Conservation (phyloP, 345 rosid genomes). For the Camelina sativa region DNA sequence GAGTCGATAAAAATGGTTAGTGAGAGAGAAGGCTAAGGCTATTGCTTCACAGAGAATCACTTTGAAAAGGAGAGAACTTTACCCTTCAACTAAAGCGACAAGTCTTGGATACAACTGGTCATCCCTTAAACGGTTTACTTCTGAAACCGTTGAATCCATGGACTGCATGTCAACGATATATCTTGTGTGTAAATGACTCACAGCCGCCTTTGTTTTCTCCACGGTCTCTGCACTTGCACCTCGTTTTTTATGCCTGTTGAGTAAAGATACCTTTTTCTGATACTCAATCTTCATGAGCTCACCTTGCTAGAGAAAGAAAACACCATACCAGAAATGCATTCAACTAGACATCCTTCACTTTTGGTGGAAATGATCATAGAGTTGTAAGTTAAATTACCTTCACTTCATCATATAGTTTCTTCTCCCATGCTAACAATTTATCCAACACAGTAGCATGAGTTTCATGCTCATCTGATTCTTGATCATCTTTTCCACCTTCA, state of each 20-base stretch:
- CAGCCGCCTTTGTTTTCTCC: slow-evolving; percentile 94
- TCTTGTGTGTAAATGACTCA: slow-evolving; percentile 87
- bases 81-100: slow-evolving; percentile 78
- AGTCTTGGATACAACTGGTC: slow-evolving; percentile 86
- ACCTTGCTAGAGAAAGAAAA: slow-evolving; percentile 64
- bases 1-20: not conserved
- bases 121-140: slow-evolving; percentile 88
- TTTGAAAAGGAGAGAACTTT: slow-evolving; percentile 40
- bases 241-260: slow-evolving; percentile 83
- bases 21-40: not conserved
- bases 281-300: slow-evolving; percentile 97
- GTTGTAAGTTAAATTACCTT: slow-evolving; percentile 56
- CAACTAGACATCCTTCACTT: not conserved
- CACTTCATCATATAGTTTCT: slow-evolving; percentile 95
- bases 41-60: not conserved
- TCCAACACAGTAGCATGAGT: slow-evolving; percentile 94
- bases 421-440: slow-evolving; percentile 96
- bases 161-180: slow-evolving; percentile 99
- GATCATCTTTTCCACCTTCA: slow-evolving; percentile 67
- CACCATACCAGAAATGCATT: slow-evolving; percentile 13
- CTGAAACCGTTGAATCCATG: slow-evolving; percentile 91
- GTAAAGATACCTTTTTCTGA: slow-evolving; percentile 72
- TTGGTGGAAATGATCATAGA: not conserved
- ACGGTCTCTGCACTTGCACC: slow-evolving; percentile 74
- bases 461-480: slow-evolving; percentile 75